Conservation (phyloP, 1,139 yeast genomes). For the Yamadazyma oceani region DNA sequence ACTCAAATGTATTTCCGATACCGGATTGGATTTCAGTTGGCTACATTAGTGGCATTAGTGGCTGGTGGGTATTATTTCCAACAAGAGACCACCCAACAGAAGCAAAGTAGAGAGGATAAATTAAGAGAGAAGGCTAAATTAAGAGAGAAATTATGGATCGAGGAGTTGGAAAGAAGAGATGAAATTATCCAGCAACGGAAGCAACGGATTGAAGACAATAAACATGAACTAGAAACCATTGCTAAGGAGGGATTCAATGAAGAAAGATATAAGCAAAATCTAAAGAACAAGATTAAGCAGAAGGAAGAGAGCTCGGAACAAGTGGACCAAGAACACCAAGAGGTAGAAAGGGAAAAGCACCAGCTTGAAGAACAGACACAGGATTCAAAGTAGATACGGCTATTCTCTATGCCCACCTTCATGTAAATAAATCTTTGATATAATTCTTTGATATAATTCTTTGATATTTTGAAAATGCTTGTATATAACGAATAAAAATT, state of each 20-base stretch:
- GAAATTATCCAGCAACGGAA: constrained; percentile 66
- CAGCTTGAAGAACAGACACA: neutral
- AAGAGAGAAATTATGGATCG: constrained; percentile 87
- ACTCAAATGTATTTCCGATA: constrained; percentile 89
- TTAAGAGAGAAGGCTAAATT: constrained; percentile 74
- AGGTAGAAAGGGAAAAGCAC: neutral
- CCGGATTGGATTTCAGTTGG: constrained; percentile 84
- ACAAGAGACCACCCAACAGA: constrained; percentile 35
- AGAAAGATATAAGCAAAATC: constrained; percentile 16
- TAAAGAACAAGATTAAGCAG: constrained; percentile 5
- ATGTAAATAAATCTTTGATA: no score
- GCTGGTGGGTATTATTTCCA: constrained; percentile 74
- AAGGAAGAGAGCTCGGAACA: no score
- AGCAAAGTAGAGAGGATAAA: constrained; percentile 58
- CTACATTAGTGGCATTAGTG: constrained; percentile 77
- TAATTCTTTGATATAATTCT: no score
- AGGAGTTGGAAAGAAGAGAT: constrained; percentile 85
- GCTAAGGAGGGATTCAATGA: constrained; percentile 43
- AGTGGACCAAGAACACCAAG: no score
- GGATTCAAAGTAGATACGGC: no score
- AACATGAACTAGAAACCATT: constrained; percentile 36
- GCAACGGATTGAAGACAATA: constrained; percentile 41
- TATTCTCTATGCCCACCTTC: no score
- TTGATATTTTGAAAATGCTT: no score
- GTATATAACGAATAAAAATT: no score